Conservation (phyloP, 1,284 basidiomycete genomes). For the Polyporus tsugae region DNA sequence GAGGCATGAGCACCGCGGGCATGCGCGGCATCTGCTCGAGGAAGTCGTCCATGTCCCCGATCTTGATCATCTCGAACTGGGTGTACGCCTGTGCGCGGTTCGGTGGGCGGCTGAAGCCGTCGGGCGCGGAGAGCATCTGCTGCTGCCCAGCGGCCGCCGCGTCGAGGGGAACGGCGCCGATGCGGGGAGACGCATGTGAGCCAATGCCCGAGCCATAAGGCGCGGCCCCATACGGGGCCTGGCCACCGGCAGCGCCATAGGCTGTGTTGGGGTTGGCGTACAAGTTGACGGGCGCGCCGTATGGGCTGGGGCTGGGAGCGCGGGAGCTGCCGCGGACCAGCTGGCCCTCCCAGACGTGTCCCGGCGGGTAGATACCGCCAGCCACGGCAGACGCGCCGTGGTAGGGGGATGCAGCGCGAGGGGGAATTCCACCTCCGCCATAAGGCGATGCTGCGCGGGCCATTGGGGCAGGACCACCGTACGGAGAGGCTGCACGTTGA, state of each 20-base stretch:
- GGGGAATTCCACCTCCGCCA: slow-evolving; percentile 34
- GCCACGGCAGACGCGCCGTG: slow-evolving; percentile 11
- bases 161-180: slow-evolving; percentile 28
- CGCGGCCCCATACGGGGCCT: slow-evolving; percentile 15
- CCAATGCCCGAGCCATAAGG: slow-evolving; percentile 22
- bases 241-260: slow-evolving; percentile 23
- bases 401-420: slow-evolving; percentile 41
- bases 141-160: slow-evolving; percentile 44
- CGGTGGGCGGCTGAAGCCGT: slow-evolving; percentile 74
- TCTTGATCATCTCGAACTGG: slow-evolving; percentile 72
- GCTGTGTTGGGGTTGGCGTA: slow-evolving; percentile 23
- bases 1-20: slow-evolving; percentile 74
- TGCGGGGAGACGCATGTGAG: slow-evolving; percentile 35
- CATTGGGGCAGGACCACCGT: slow-evolving; percentile 11
- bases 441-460: slow-evolving; percentile 34
- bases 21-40: slow-evolving; percentile 70
- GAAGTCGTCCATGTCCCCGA: slow-evolving; percentile 79
- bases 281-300: slow-evolving; percentile 26
- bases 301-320: slow-evolving; percentile 37
- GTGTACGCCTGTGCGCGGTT: slow-evolving; percentile 73
- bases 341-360: slow-evolving; percentile 39
- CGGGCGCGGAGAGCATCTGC: slow-evolving; percentile 64
- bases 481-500: slow-evolving; percentile 29
- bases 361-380: slow-evolving; percentile 36
- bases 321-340: slow-evolving; percentile 34